Conservation (phyloP, 2,329 filamentous ascomycete genomes). For the Hypoxylon sp. region DNA sequence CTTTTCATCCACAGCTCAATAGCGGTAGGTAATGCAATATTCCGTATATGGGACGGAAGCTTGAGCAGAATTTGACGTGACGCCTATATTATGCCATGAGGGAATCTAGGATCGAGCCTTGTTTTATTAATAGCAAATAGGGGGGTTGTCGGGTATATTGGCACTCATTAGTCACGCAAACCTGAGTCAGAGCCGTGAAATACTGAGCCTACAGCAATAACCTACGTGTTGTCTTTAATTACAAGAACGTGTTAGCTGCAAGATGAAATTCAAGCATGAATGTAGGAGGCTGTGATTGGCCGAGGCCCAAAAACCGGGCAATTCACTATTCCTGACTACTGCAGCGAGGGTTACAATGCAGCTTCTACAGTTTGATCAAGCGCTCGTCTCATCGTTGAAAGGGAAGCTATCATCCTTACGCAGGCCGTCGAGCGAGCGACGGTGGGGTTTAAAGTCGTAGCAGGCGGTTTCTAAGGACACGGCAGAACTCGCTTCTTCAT, state of each 20-base stretch:
- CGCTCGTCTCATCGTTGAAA: background rate
- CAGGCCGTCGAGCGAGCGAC: background rate
- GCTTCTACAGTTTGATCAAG: background rate
- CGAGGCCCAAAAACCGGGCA: background rate
- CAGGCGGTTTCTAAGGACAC: background rate
- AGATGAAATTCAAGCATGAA: background rate
- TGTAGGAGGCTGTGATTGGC: background rate
- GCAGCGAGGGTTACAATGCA: conserved; percentile 1
- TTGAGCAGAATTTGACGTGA: background rate
- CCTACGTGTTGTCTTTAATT: background rate
- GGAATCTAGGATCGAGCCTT: background rate
- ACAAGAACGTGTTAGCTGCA: background rate
- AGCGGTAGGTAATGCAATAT: background rate
- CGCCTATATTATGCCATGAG: background rate
- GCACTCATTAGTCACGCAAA: background rate
- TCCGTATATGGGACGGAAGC: background rate
- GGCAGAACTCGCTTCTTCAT: background rate
- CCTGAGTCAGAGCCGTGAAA: background rate
- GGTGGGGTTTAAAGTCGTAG: background rate
- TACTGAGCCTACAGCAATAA: background rate
- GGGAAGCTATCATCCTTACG: background rate
- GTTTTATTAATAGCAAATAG: background rate
- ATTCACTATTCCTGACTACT: background rate
- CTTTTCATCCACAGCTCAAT: background rate
- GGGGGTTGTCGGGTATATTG: background rate